A percentile compares a stretch with the other conserved stretches of the same genome.
Evolutionary conservation across 2,329 filamentous ascomycete species (phyloP).

Genomic region (Diaporthe longicolla): DNA sequence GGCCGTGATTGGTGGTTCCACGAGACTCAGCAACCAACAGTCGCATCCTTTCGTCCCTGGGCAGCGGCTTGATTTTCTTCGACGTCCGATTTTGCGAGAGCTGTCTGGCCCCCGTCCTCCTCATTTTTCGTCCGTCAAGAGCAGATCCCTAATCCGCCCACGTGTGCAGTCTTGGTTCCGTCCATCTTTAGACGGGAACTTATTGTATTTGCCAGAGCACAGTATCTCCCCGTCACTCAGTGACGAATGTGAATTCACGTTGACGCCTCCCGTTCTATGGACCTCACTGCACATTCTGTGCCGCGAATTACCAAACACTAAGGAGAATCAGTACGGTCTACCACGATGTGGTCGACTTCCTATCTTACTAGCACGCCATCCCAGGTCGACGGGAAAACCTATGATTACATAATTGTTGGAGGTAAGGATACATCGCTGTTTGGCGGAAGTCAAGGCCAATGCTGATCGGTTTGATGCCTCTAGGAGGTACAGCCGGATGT

Average conservation of each 20-base stretch:
- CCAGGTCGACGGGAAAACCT: neutral
- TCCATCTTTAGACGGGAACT: too few species aligned
- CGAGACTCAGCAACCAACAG: neutral
- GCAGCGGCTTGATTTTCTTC: neutral
- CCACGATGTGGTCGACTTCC: neutral
- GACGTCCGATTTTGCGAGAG: neutral
- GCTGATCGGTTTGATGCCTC: neutral
- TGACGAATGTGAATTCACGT: too few species aligned
- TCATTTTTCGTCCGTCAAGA: neutral
- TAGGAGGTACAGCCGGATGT: neutral
- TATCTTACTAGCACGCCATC: neutral
- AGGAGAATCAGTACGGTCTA: neutral
- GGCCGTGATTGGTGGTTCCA: too few species aligned
- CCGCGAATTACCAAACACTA: neutral
- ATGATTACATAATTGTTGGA: neutral
- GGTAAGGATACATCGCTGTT: neutral
- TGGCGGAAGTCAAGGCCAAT: neutral
- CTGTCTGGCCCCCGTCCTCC: neutral
- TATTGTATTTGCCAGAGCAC: too few species aligned
- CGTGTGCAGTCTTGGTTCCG: too few species aligned
- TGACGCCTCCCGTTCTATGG: too few species aligned
- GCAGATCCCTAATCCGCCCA: too few species aligned
- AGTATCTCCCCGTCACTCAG: too few species aligned
- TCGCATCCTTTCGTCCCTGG: neutral
- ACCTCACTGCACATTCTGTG: neutral